Conservation (phyloP, 495 filamentous ascomycete genomes). For the Chaetomium cochliodes region DNA sequence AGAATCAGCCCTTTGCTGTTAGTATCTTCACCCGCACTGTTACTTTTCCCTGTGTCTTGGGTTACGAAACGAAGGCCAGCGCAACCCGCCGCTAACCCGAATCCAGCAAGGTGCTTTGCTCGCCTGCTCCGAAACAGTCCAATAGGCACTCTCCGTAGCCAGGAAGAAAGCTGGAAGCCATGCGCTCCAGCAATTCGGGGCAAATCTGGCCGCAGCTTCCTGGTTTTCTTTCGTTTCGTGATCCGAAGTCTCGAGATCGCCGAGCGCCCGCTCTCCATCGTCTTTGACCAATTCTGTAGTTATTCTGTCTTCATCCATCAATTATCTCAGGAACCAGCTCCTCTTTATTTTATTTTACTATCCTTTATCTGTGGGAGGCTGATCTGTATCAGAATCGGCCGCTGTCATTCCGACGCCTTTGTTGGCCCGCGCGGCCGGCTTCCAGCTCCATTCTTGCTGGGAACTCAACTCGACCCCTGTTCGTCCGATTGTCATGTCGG, state of each 20-base stretch:
- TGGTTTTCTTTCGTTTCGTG: not conserved
- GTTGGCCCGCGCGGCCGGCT: slow-evolving; percentile 8
- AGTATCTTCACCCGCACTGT: not conserved
- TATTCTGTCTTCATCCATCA: too few relatives aligned
- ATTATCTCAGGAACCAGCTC: not conserved
- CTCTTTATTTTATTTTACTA: not conserved
- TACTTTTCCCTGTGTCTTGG: accelerated
- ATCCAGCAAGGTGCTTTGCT: slow-evolving; percentile 33
- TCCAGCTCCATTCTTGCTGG: not conserved
- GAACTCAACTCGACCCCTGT: not conserved
- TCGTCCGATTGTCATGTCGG: not conserved
- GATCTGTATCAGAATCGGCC: slow-evolving; percentile 13
- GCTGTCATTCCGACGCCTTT: slow-evolving; percentile 7
- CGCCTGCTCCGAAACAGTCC: slow-evolving; percentile 21
- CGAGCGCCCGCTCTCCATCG: too few relatives aligned
- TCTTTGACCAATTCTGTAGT: not conserved
- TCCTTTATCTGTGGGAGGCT: slow-evolving; percentile 3
- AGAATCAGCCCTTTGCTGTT: not conserved
- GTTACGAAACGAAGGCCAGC: slow-evolving; percentile 22
- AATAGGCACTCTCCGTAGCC: slow-evolving; percentile 21
- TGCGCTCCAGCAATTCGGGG: slow-evolving; percentile 1
- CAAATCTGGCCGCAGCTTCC: slow-evolving; percentile 12
- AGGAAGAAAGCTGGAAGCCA: slow-evolving; percentile 17
- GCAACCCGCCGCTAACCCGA: slow-evolving; percentile 22
- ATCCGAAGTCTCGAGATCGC: too few relatives aligned